These are phyloP conservation scores for Salix brachista DNA, from an alignment of 345 rosid genomes.

Conservation along the genomic window DNA sequence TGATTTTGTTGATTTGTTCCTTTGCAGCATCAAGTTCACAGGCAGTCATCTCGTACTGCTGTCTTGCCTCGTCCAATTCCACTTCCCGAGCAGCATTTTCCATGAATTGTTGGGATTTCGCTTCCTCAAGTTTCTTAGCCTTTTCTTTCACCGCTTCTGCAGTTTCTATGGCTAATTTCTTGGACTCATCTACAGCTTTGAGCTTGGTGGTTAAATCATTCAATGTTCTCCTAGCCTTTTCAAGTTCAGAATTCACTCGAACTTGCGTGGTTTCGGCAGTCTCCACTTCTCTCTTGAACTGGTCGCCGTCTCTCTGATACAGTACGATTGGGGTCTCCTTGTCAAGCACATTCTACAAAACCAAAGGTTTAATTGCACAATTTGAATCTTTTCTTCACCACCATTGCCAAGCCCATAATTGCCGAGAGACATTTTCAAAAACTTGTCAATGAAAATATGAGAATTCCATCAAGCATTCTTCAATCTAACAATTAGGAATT, in stretches of 20 bases:
- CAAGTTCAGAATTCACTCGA: conserved; percentile 50
- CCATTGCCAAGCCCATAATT: neutral
- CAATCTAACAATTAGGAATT: neutral
- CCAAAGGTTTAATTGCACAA: neutral
- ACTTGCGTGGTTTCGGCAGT: conserved; percentile 38
- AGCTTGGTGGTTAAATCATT: conserved; percentile 43
- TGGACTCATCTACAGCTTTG: conserved; percentile 34
- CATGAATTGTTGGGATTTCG: conserved; percentile 33
- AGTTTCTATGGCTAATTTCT: conserved; percentile 39
- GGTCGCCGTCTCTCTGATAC: conserved; percentile 39
- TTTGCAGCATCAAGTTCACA: conserved; percentile 55
- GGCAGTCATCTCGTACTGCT: conserved; percentile 46
- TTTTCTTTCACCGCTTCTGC: conserved; percentile 43
- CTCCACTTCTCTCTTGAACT: conserved; percentile 42
- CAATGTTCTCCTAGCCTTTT: conserved; percentile 40
- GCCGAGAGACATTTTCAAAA: too few relatives aligned
- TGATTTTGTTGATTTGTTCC: conserved; percentile 58
- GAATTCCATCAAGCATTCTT: neutral
- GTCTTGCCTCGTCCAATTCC: conserved; percentile 56
- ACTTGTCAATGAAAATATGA: neutral
- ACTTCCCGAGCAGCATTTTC: conserved; percentile 34
- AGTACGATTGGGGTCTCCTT: conserved; percentile 60
- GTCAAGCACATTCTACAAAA: conserved; percentile 36
- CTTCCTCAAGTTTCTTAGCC: conserved; percentile 55
- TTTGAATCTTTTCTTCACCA: neutral